Base-by-base conservation (phyloP, 371 early-diverging fungal genomes). In the Syncephalastrum monosporum region DNA sequence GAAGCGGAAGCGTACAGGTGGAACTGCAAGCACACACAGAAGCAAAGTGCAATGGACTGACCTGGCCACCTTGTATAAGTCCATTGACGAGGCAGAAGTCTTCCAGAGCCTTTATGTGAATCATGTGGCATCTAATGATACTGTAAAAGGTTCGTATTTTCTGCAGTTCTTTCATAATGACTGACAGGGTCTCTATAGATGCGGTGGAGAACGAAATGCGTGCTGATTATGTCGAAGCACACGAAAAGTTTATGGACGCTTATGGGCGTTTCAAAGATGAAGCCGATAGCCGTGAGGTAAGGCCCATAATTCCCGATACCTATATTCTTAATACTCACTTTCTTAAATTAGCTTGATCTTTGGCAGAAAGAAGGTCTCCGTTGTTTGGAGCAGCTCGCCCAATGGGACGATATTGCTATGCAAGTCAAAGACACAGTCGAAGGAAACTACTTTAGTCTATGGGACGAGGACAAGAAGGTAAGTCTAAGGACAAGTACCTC, bases 131-230 rank as follows among this genome's bases (percentile, higher is more conserved):
- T 58, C 72, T 0, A 69, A 69, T 21, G 61, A 77, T 1, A 57
- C 56, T 12, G 71, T 84, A 0, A 78, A 71, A 64, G 69, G 77
- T 76, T 53, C 50, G 57, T 16, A 38, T 6, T 41, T 25, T 33
- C 8, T 6, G 10, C 38, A 12, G 10, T 2, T 12, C 10, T 6
- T 33, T 33, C 21, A 6, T 33, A 10, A 1, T 33, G 38, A 33
- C 38, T 33, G 38, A 33, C 38, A 27, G 5, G 19, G 27, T 27
- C 15, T 21, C 13, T 41, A 33, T 45, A 73, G 74, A 72, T 19
- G 91, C 87, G 5, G 81, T 88, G 19, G 71, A 75, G 19, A 78
- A 81, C 10, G 85, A 91, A 54, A 70, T 83, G 4, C 43, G 69
- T 2, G 87, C 86, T 5, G 77, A 85, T 56, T 86, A 71, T 50